These are phyloP conservation scores for Umbelopsis vinacea DNA, from an alignment of 192 early-diverging fungal genomes.

Conservation along the genomic window DNA sequence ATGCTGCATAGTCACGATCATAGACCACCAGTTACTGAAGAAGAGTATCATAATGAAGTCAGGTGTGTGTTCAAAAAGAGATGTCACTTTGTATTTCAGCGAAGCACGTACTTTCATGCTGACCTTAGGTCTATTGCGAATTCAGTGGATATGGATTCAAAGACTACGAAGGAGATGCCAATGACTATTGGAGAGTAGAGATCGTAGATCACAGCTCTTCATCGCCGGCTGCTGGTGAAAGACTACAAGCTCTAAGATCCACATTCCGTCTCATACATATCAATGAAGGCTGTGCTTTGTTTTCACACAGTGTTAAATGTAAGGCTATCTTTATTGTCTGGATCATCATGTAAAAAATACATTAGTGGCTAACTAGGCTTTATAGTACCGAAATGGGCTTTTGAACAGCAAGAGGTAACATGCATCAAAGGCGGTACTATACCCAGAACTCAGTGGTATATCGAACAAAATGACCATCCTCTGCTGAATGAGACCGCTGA, in stretches of 20 bases:
- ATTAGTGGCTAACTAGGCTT: neutral
- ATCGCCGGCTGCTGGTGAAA: constrained; percentile 51
- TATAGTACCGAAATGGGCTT: constrained; percentile 88
- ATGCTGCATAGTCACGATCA: constrained; percentile 78
- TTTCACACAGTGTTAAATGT: constrained; percentile 70
- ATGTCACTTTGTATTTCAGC: neutral
- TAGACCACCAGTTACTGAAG: constrained; percentile 67
- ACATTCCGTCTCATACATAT: constrained; percentile 79
- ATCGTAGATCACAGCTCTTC: constrained; percentile 62
- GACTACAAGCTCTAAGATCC: constrained; percentile 63
- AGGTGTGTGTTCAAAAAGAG: constrained; percentile 33
- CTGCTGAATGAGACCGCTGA: constrained; percentile 57
- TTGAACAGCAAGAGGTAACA: constrained; percentile 90
- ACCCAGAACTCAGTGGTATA: constrained; percentile 76
- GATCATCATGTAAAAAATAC: too few relatives aligned
- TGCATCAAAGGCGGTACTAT: constrained; percentile 83
- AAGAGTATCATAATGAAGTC: constrained; percentile 78
- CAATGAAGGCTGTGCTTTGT: constrained; percentile 78
- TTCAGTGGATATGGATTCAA: constrained; percentile 67
- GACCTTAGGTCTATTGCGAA: too few relatives aligned
- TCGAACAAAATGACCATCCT: constrained; percentile 67
- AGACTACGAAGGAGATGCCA: constrained; percentile 82
- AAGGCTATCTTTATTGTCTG: neutral
- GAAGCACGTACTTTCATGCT: too few relatives aligned
- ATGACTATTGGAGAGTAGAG: constrained; percentile 91